These are phyloP conservation scores for Torrubiella hemipterigena DNA, from an alignment of 2,329 filamentous ascomycete species.

Conservation along the genomic window DNA sequence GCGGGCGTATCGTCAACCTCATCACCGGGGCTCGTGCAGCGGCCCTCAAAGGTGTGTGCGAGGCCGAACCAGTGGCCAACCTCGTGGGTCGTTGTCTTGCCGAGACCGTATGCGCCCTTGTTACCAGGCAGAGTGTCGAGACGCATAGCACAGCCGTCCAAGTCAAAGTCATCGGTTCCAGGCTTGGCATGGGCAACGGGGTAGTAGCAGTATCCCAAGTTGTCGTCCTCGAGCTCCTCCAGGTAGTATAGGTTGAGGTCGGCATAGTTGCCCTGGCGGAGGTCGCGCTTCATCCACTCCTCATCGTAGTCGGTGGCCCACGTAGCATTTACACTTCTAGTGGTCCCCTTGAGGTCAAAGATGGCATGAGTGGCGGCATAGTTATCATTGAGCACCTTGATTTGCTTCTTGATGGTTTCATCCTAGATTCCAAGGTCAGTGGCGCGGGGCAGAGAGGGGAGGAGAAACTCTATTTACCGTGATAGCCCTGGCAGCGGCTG, in stretches of 20 bases:
- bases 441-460: no score
- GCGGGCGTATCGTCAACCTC: conserved; percentile 24
- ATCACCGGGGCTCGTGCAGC: conserved; percentile 20
- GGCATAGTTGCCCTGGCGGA: conserved; percentile 27
- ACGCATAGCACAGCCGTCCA: conserved; percentile 21
- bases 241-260: conserved; percentile 17
- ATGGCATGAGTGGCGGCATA: conserved; percentile 27
- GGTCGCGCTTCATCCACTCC: conserved; percentile 27
- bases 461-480: no score
- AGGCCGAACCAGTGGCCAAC: conserved; percentile 27
- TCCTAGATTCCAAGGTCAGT: no score
- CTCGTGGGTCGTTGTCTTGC: conserved; percentile 18
- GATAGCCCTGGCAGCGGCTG: no score
- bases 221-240: conserved; percentile 6
- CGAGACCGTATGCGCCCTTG: conserved; percentile 10
- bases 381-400: conserved; percentile 25
- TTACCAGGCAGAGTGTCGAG: background rate
- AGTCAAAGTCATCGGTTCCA: conserved; percentile 16
- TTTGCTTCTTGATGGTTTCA: background rate
- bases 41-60: conserved; percentile 24
- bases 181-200: conserved; percentile 12
- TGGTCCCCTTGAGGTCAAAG: conserved; percentile 28
- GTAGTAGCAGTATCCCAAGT: conserved; percentile 28
- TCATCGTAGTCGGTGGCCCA: conserved; percentile 24
- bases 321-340: conserved; percentile 28